These are phyloP conservation scores for Gloeostereum incarnatum DNA, from an alignment of 768 basidiomycete species.

Conservation along the genomic window DNA sequence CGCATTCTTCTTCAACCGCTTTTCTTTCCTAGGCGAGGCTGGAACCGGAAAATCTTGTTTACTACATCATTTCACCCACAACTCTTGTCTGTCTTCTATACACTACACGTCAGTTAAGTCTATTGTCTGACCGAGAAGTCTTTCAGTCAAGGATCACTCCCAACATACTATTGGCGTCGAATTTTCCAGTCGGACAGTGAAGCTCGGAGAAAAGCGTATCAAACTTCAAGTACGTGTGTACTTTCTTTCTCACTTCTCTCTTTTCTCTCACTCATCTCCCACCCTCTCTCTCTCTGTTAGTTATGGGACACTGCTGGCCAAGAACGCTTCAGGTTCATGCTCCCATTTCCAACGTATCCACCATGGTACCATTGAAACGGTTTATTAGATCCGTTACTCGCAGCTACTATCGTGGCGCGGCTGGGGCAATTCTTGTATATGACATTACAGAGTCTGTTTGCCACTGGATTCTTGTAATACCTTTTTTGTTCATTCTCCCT, in stretches of 20 bases:
- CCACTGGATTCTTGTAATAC: no score
- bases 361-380: slow-evolving; percentile 10
- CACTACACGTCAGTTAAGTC: slow-evolving; percentile 1
- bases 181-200: slow-evolving; percentile 90
- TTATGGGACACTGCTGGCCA: slow-evolving; percentile 98
- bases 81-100: slow-evolving; percentile 61
- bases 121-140: slow-evolving; percentile 8
- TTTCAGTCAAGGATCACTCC: slow-evolving; percentile 88
- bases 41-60: slow-evolving; percentile 97
- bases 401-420: slow-evolving; percentile 93
- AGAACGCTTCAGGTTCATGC: slow-evolving; percentile 74
- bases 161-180: slow-evolving; percentile 99
- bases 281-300: slow-evolving; percentile 27
- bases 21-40: slow-evolving; percentile 64
- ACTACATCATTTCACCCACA: slow-evolving; percentile 93
- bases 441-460: slow-evolving; percentile 82
- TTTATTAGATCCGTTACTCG: slow-evolving; percentile 73
- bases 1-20: slow-evolving; percentile 4
- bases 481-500: slow-evolving; percentile 1
- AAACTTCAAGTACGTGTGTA: slow-evolving; percentile 86
- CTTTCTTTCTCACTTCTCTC: slow-evolving; percentile 4
- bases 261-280: no score
- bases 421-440: slow-evolving; percentile 86
- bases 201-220: slow-evolving; percentile 88
- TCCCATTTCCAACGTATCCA: slow-evolving; percentile 1